Evolutionary conservation across 129 eudicot genomes (phyloP).

Genomic region (sunflower (Helianthus annuus)): DNA sequence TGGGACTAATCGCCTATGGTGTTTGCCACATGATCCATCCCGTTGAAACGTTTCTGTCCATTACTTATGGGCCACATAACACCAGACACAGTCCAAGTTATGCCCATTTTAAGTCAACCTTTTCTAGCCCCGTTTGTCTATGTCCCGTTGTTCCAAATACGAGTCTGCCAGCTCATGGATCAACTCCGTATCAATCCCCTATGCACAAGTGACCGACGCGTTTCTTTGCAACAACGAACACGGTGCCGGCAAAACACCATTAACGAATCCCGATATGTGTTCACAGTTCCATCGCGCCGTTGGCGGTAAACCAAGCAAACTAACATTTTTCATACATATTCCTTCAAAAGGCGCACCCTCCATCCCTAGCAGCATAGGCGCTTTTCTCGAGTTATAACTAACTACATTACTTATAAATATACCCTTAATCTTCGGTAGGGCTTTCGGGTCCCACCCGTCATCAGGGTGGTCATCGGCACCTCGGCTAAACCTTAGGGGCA

Average conservation of each 20-base stretch:
- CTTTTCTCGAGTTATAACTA: conserved; percentile 56
- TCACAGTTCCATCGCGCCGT: conserved; percentile 74
- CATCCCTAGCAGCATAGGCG: conserved; percentile 76
- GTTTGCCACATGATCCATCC: too few species aligned
- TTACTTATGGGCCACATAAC: too few species aligned
- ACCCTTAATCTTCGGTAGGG: conserved; percentile 70
- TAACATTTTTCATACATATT: conserved; percentile 73
- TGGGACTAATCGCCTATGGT: too few species aligned
- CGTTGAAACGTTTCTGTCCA: too few species aligned
- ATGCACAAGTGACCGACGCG: conserved; percentile 38
- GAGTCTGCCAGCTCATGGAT: too few species aligned
- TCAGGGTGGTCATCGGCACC: conserved; percentile 97
- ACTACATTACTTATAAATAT: conserved; percentile 66
- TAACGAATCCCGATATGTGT: conserved; percentile 60
- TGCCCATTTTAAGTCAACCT: too few species aligned
- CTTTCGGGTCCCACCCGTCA: conserved; percentile 72
- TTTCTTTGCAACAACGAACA: conserved; percentile 67
- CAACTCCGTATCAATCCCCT: background rate
- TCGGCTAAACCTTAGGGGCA: conserved; percentile 85
- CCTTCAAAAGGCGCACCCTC: conserved; percentile 85
- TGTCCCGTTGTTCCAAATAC: too few species aligned
- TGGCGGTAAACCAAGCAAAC: conserved; percentile 55
- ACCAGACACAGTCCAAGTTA: too few species aligned
- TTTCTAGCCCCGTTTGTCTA: too few species aligned
- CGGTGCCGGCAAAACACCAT: conserved; percentile 66